Percentiles rank a stretch among this genome's conserved stretches.
phyloP scores from a whole-genome alignment of 177 flowering plant genomes.

The Vitis hybrid region DNA sequence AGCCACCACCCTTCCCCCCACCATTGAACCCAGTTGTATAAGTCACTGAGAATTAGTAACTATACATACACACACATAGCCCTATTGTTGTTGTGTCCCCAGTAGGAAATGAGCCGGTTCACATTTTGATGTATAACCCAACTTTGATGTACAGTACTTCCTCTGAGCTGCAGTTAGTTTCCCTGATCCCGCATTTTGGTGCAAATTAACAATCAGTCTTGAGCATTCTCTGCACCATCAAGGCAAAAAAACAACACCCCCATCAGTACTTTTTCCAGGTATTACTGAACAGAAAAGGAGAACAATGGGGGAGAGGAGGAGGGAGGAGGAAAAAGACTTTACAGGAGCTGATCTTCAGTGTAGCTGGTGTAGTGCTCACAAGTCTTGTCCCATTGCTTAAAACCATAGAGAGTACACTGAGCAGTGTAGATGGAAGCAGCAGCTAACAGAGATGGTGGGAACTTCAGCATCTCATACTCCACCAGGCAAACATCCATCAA shows the following conservation, averaged over 20 bases:
- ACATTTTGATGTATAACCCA: slow-evolving; percentile 42
- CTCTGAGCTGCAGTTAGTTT: slow-evolving; percentile 59
- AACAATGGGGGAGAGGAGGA: neutral
- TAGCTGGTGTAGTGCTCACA: slow-evolving; percentile 62
- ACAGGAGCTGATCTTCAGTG: slow-evolving; percentile 75
- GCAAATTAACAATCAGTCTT: slow-evolving; percentile 42
- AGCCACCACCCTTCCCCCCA: neutral
- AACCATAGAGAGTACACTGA: slow-evolving; percentile 48
- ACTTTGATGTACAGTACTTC: slow-evolving; percentile 56
- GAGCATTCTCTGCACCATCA: slow-evolving; percentile 49
- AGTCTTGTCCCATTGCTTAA: slow-evolving; percentile 64
- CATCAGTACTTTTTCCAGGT: neutral
- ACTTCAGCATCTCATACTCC: slow-evolving; percentile 81
- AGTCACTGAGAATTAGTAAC: slow-evolving; percentile 19
- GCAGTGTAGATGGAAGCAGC: slow-evolving; percentile 88
- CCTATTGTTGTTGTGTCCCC: slow-evolving; percentile 27
- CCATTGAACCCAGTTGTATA: slow-evolving; percentile 18
- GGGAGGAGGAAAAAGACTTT: slow-evolving; percentile 20
- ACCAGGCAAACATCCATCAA: slow-evolving; percentile 74
- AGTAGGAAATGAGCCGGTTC: slow-evolving; percentile 48
- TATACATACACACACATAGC: slow-evolving; percentile 11
- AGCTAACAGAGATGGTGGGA: slow-evolving; percentile 72
- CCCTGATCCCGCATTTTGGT: slow-evolving; percentile 53
- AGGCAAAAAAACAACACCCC: neutral
- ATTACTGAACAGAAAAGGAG: neutral